These are phyloP conservation scores for Schwanniomyces sp. DNA, from an alignment of 805 yeast species.

Conservation along the genomic window DNA sequence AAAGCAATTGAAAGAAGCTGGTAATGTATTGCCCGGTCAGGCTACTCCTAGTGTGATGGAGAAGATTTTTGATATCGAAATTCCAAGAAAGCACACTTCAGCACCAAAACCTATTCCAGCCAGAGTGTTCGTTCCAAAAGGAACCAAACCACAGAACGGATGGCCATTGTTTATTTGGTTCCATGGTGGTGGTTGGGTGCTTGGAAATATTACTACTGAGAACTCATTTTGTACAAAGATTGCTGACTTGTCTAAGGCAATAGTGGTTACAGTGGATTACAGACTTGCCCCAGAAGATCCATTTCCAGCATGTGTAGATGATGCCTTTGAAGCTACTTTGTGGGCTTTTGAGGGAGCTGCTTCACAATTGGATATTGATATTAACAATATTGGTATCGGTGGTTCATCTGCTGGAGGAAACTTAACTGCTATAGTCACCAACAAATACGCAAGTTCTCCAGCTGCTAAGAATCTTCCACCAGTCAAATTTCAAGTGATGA, in stretches of 20 bases:
- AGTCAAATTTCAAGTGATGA: constrained; percentile 37
- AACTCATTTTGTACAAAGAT: constrained; percentile 43
- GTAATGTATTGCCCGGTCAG: constrained; percentile 46
- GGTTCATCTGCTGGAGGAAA: constrained; percentile 52
- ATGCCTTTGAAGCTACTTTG: constrained; percentile 37
- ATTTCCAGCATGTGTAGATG: constrained; percentile 49
- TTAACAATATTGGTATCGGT: constrained; percentile 35
- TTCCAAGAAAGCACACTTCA: constrained; percentile 29
- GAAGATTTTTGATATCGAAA: constrained; percentile 25
- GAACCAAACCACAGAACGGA: constrained; percentile 29
- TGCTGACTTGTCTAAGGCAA: constrained; percentile 33
- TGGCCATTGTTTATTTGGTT: constrained; percentile 39
- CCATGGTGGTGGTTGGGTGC: constrained; percentile 50
- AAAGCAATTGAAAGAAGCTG: constrained; percentile 25
- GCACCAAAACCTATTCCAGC: constrained; percentile 21
- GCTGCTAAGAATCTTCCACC: constrained; percentile 25
- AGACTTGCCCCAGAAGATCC: constrained; percentile 51
- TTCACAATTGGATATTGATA: constrained; percentile 21
- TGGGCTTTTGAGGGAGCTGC: constrained; percentile 23
- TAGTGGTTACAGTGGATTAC: constrained; percentile 50
- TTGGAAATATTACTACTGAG: constrained; percentile 40
- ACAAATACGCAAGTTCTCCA: constrained; percentile 29
- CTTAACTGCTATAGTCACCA: constrained; percentile 36
- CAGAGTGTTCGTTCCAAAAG: constrained; percentile 39
- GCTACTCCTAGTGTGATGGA: constrained; percentile 25